Evolutionary conservation across 1,139 yeast species (phyloP).

Genomic region (Komagataea norvegica): DNA sequence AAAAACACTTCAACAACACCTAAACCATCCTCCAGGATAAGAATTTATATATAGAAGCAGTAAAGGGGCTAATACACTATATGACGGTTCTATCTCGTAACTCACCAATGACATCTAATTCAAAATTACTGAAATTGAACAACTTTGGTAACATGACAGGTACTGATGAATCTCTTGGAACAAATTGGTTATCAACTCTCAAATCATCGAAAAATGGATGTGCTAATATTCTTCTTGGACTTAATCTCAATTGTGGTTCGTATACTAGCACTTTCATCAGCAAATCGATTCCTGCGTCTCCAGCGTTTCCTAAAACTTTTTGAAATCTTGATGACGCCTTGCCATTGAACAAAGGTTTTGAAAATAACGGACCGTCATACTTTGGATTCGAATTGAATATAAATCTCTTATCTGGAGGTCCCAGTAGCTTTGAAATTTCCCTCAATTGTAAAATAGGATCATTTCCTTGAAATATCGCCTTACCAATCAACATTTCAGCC

Average conservation of each 20-base stretch:
- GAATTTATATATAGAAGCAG: no score
- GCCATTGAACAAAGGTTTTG: constrained; percentile 63
- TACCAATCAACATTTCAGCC: constrained; percentile 79
- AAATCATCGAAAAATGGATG: constrained; percentile 71
- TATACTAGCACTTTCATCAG: constrained; percentile 65
- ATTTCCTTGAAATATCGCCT: constrained; percentile 78
- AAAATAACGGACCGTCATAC: constrained; percentile 69
- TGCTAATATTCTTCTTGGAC: constrained; percentile 62
- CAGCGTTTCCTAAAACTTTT: constrained; percentile 66
- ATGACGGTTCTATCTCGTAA: constrained; percentile 26
- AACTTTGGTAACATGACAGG: constrained; percentile 35
- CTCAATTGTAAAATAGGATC: constrained; percentile 69
- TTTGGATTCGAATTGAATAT: constrained; percentile 70
- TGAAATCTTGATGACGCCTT: constrained; percentile 55
- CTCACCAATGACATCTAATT: constrained; percentile 36
- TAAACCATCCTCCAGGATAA: no score
- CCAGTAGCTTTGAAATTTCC: constrained; percentile 71
- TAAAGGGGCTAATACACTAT: no score
- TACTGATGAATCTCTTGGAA: constrained; percentile 45
- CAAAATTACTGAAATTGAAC: constrained; percentile 38
- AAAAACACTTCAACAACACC: no score
- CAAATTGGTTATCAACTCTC: constrained; percentile 51
- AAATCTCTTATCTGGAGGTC: constrained; percentile 68
- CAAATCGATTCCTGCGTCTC: constrained; percentile 66
- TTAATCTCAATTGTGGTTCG: constrained; percentile 64